Evolutionary conservation across 345 rosid species (phyloP).

Genomic region (Eucalyptus polyanthemos): DNA sequence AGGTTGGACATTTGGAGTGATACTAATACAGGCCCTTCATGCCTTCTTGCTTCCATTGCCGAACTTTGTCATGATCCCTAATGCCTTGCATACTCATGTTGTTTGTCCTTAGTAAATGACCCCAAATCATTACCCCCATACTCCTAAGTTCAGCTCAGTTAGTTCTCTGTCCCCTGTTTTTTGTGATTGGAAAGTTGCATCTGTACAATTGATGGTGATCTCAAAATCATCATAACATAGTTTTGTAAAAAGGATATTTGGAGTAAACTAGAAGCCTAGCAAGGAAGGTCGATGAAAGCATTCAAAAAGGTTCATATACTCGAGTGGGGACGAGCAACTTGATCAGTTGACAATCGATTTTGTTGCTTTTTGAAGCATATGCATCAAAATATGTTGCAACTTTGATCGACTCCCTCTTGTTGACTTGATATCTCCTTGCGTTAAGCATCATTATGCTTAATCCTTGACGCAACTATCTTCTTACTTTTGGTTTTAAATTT

Average conservation of each 20-base stretch:
- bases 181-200: not conserved
- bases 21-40: not conserved
- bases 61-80: not conserved
- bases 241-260: not conserved
- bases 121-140: not conserved
- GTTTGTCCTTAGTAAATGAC: not conserved
- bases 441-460: not conserved
- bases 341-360: not conserved
- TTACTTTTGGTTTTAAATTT: not conserved
- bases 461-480: not conserved
- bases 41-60: not conserved
- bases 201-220: not conserved
- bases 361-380: not conserved
- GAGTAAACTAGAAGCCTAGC: not conserved
- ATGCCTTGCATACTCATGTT: not conserved
- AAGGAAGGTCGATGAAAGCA: not conserved
- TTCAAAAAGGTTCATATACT: not conserved
- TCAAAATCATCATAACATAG: not conserved
- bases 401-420: not conserved
- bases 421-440: not conserved
- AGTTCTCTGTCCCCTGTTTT: not conserved
- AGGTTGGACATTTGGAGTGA: not conserved
- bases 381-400: not conserved
- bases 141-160: not conserved
- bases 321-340: not conserved